Conservation (phyloP, 768 basidiomycete genomes). For the Leucocoprinus leucothites region DNA sequence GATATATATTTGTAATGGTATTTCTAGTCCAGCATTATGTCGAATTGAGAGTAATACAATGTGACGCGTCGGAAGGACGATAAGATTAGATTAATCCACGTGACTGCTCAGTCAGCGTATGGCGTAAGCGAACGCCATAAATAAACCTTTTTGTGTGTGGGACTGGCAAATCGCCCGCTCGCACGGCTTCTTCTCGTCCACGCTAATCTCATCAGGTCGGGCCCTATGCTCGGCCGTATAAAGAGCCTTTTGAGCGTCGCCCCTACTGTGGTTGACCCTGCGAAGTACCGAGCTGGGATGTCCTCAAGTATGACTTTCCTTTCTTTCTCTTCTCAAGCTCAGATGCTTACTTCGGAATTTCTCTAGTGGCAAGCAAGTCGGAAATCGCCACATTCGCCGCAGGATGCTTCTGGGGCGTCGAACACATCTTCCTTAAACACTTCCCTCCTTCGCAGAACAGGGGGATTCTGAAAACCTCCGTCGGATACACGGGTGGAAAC, state of each 20-base stretch:
- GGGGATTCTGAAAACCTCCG: slow-evolving; percentile 70
- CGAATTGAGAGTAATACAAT: too few relatives aligned
- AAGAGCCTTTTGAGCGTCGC: slow-evolving; percentile 14
- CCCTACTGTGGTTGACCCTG: slow-evolving; percentile 28
- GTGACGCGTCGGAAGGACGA: too few relatives aligned
- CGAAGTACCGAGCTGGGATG: slow-evolving; percentile 39
- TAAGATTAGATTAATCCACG: slow-evolving; percentile 1
- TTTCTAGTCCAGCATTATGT: too few relatives aligned
- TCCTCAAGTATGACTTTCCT: slow-evolving; percentile 27
- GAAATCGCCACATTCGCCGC: slow-evolving; percentile 47
- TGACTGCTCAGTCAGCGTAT: slow-evolving; percentile 3
- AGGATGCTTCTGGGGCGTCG: slow-evolving; percentile 86
- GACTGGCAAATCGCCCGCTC: not conserved
- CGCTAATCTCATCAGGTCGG: slow-evolving; percentile 6
- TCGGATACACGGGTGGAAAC: slow-evolving; percentile 80
- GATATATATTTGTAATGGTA: too few relatives aligned
- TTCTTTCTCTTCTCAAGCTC: not conserved
- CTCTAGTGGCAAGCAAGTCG: slow-evolving; percentile 16
- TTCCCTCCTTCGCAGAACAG: slow-evolving; percentile 69
- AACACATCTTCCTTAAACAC: slow-evolving; percentile 81
- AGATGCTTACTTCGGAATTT: slow-evolving; percentile 10
- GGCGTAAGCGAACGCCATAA: not conserved
- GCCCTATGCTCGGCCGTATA: slow-evolving; percentile 17
- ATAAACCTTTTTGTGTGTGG: not conserved
- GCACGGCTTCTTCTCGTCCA: not conserved